phyloP scores from a whole-genome alignment of 78 protist species.

The Pigoraptor vietnamica region DNA sequence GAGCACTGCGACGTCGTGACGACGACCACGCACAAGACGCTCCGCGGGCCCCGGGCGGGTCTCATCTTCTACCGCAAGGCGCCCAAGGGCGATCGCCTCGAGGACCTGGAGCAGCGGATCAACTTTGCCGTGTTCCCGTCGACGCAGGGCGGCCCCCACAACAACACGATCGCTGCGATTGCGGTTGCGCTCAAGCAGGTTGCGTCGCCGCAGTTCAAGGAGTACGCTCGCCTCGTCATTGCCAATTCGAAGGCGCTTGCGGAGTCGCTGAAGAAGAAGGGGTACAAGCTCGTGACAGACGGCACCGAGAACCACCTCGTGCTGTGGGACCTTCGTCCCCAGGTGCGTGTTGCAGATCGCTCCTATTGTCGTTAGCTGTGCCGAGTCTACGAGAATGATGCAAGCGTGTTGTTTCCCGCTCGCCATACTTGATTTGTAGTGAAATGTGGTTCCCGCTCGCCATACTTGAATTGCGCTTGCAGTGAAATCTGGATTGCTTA shows the following conservation, averaged over 20 bases:
- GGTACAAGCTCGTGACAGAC: constrained; percentile 85
- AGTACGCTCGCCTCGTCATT: background rate
- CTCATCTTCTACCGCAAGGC: constrained; percentile 94
- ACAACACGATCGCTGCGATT: constrained; percentile 93
- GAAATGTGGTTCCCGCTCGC: too few relatives aligned
- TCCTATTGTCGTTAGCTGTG: background rate
- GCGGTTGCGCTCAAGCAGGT: constrained; percentile 89
- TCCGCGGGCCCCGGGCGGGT: constrained; percentile 98
- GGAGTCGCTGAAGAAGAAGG: constrained; percentile 26
- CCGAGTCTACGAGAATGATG: background rate
- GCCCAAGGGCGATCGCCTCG: background rate
- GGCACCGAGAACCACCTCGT: constrained; percentile 98
- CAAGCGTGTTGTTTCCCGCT: background rate
- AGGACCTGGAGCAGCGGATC: constrained; percentile 59
- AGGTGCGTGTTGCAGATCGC: constrained; percentile 2
- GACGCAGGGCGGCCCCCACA: constrained; percentile 99
- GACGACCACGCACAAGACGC: constrained; percentile 99
- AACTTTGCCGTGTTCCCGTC: constrained; percentile 94
- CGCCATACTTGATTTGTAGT: background rate
- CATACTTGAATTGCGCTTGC: background rate
- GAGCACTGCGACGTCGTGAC: constrained; percentile 94
- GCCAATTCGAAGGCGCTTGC: background rate
- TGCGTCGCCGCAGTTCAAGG: constrained; percentile 74
- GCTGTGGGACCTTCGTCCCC: constrained; percentile 90
- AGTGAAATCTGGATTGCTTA: background rate